Evolutionary conservation across 148 eudicot species (phyloP).

Genomic region (Diospyros lotus): DNA sequence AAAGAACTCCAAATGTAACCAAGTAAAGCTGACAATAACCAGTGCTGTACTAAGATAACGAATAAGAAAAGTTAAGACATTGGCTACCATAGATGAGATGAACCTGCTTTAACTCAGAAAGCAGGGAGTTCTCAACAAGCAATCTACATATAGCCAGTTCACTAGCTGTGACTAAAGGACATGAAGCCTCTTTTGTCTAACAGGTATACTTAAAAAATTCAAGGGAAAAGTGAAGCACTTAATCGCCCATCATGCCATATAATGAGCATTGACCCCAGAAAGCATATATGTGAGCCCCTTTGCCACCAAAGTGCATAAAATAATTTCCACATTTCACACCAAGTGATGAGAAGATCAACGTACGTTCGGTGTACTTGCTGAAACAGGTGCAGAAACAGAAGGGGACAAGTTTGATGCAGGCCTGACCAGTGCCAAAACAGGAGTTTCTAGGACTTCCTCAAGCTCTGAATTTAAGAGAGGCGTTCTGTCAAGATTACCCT

Average conservation of each 20-base stretch:
- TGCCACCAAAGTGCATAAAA: background rate
- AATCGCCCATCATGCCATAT: too few relatives aligned
- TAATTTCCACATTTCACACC: background rate
- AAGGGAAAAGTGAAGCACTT: too few relatives aligned
- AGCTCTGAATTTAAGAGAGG: conserved; percentile 46
- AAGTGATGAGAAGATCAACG: conserved; percentile 20
- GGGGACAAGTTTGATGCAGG: conserved; percentile 59
- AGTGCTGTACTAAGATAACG: background rate
- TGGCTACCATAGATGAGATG: background rate
- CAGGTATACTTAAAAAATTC: too few relatives aligned
- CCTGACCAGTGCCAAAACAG: conserved; percentile 50
- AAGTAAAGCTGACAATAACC: background rate
- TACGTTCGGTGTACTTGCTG: conserved; percentile 69
- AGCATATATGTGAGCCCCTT: background rate
- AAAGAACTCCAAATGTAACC: background rate
- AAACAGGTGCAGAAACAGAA: conserved; percentile 53
- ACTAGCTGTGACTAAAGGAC: background rate
- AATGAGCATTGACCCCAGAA: too few relatives aligned
- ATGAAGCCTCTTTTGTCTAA: background rate
- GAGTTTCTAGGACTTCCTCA: conserved; percentile 41
- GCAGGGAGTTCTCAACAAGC: background rate
- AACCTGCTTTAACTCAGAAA: background rate
- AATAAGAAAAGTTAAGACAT: background rate
- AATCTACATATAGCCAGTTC: background rate
- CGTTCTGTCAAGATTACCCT: conserved; percentile 62